Conservation (phyloP, 495 filamentous ascomycete genomes). For the Aspergillus cavernicola region DNA sequence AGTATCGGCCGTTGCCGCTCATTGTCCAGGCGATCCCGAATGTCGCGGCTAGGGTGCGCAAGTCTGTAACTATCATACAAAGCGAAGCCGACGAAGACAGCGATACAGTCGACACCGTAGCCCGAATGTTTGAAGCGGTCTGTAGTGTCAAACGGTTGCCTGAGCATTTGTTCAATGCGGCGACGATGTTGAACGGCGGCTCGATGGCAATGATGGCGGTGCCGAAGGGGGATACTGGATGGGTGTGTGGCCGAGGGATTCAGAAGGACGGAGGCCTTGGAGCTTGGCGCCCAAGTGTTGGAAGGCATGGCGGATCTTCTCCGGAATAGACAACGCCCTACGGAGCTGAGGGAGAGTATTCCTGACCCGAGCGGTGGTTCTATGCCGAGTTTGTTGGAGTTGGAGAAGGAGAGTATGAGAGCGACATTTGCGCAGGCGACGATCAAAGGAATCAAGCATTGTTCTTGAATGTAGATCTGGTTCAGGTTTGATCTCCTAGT, state of each 20-base stretch:
- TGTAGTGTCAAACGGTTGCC: too few relatives aligned
- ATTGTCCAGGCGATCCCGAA: background rate
- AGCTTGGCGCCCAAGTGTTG: conserved; percentile 30
- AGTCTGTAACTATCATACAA: background rate
- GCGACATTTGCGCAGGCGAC: background rate
- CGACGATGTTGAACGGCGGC: conserved; percentile 30
- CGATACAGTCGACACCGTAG: too few relatives aligned
- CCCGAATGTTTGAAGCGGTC: too few relatives aligned
- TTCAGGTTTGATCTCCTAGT: too few relatives aligned
- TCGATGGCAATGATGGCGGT: conserved; percentile 31
- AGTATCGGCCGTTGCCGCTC: background rate
- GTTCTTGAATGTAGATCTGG: too few relatives aligned
- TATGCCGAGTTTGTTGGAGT: conserved; percentile 19
- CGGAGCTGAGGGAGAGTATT: conserved; percentile 18
- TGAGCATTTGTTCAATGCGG: conserved; percentile 21
- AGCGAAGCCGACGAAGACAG: background rate
- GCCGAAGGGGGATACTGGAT: conserved; percentile 36
- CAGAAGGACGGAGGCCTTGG: conserved; percentile 31
- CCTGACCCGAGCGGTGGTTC: conserved; percentile 21
- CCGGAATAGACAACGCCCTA: conserved; percentile 13
- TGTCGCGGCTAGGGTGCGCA: background rate
- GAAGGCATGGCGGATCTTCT: conserved; percentile 17
- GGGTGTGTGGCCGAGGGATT: conserved; percentile 38
- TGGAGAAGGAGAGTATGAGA: conserved; percentile 13
- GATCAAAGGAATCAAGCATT: background rate